Evolutionary conservation across 495 filamentous ascomycete species (phyloP).

Genomic region (Penicillium lagena): DNA sequence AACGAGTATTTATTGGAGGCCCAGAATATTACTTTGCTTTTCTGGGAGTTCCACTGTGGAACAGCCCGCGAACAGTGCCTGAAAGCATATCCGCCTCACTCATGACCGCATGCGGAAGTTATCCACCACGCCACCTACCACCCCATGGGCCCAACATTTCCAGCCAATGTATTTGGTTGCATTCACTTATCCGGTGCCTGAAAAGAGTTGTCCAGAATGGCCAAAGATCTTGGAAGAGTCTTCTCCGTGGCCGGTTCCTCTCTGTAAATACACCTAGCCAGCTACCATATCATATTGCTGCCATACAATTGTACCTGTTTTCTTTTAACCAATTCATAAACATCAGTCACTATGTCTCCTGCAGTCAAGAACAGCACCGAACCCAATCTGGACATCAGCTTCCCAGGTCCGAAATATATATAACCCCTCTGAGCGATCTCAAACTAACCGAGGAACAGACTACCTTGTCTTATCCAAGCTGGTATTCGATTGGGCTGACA

Average conservation of each 20-base stretch:
- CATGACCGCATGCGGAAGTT: constrained; percentile 17
- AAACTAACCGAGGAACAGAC: constrained; percentile 7
- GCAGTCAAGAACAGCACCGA: constrained; percentile 14
- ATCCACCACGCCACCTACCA: not conserved
- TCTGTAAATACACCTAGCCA: too few relatives aligned
- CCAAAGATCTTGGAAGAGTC: too few relatives aligned
- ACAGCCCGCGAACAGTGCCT: not conserved
- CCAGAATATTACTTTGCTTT: not conserved
- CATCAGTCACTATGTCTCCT: constrained; percentile 13
- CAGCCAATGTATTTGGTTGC: constrained; percentile 5
- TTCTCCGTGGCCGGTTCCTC: too few relatives aligned
- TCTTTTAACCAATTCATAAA: too few relatives aligned
- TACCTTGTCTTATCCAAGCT: constrained; percentile 20
- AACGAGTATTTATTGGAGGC: not conserved
- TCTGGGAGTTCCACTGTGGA: too few relatives aligned
- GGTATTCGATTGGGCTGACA: constrained; percentile 72
- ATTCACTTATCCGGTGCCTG: constrained; percentile 1
- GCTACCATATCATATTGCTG: too few relatives aligned
- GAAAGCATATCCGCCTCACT: not conserved
- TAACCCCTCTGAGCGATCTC: too few relatives aligned
- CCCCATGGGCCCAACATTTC: not conserved
- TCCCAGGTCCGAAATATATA: constrained; percentile 11
- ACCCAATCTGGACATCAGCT: constrained; percentile 23
- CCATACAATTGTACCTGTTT: too few relatives aligned
- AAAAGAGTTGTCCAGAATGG: too few relatives aligned